Evolutionary conservation across 2,329 filamentous ascomycete species (phyloP).

Genomic region (Blastomyces emzantsi): DNA sequence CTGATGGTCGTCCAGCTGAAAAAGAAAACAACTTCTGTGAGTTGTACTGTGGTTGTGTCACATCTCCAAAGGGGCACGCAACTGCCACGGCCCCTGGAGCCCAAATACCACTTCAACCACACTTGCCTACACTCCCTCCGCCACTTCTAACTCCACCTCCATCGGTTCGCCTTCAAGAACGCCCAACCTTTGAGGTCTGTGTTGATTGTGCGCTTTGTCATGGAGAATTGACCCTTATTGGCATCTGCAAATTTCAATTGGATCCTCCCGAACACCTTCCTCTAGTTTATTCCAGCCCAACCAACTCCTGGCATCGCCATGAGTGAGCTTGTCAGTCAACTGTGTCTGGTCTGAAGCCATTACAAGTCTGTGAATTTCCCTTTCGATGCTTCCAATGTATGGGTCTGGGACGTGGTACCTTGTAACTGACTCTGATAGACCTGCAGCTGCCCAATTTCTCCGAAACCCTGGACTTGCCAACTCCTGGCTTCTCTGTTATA

Average conservation of each 20-base stretch:
- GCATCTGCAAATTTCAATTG: background rate
- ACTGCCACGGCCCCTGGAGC: conserved; percentile 5
- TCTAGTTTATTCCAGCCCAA: background rate
- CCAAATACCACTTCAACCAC: background rate
- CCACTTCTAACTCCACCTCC: background rate
- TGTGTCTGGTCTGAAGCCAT: background rate
- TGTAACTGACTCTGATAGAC: background rate
- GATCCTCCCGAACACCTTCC: background rate
- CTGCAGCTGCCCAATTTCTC: background rate
- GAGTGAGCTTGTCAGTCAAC: background rate
- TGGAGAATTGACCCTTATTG: background rate
- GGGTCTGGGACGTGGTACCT: background rate
- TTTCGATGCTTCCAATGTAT: background rate
- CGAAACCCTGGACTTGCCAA: background rate
- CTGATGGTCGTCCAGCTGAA: background rate
- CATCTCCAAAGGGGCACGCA: conserved; percentile 4
- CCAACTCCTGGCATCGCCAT: background rate
- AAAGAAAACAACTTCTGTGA: background rate
- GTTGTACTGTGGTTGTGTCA: background rate
- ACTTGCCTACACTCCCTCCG: background rate
- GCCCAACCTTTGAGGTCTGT: background rate
- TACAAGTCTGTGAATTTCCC: background rate
- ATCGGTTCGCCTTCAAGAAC: background rate
- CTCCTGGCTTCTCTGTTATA: background rate
- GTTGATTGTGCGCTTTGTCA: background rate